phyloP scores from a whole-genome alignment of 2,329 filamentous ascomycete genomes.

The Claviceps fusiformis region DNA sequence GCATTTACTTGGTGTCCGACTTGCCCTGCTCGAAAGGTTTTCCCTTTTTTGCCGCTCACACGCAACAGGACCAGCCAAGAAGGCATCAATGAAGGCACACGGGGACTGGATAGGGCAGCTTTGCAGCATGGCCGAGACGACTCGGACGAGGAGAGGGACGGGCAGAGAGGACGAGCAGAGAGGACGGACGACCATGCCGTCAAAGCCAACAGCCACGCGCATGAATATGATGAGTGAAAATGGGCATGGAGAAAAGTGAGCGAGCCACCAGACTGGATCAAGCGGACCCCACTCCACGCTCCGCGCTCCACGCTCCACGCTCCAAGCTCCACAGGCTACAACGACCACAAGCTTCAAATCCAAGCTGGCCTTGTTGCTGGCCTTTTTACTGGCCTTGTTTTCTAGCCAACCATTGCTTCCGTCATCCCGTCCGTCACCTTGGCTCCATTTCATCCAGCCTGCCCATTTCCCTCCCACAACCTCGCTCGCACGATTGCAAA shows the following conservation, averaged over 20 bases:
- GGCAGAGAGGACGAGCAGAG: neutral
- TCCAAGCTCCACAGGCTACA: neutral
- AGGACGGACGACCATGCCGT: neutral
- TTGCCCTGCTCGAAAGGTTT: too few species aligned
- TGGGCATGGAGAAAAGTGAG: too few species aligned
- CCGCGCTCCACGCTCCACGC: too few species aligned
- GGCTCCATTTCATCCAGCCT: neutral
- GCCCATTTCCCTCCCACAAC: conserved; percentile 1
- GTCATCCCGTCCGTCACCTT: conserved; percentile 7
- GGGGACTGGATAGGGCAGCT: neutral
- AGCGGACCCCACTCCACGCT: neutral
- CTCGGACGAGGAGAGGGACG: too few species aligned
- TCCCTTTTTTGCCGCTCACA: too few species aligned
- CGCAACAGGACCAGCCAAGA: neutral
- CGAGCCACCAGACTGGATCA: neutral
- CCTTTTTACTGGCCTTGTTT: too few species aligned
- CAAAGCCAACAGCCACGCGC: too few species aligned
- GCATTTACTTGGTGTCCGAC: too few species aligned
- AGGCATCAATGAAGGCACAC: neutral
- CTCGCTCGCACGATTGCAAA: neutral
- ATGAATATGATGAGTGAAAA: too few species aligned
- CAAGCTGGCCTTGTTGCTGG: neutral
- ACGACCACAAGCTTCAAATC: conserved; percentile 5
- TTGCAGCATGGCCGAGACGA: neutral
- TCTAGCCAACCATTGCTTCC: conserved; percentile 7